Evolutionary conservation across 768 basidiomycete genomes (phyloP), one percentile per base, ranked within the genome.

Genomic region (Suillus subalutaceus): DNA sequence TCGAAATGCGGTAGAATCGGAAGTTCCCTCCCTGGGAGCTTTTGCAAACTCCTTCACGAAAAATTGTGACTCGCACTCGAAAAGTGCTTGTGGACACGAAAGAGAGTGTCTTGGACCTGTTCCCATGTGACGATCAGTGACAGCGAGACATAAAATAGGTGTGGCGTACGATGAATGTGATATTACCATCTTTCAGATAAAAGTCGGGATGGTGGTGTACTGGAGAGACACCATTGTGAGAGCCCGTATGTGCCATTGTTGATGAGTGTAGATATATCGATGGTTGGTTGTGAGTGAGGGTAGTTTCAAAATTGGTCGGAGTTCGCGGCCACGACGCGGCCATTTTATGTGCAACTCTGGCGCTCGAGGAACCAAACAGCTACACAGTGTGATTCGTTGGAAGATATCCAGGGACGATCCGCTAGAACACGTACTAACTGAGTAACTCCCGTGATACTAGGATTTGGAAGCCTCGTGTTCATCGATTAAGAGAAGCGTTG

Each of bases 51-150:
- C 73, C 0, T 69, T 13, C 0, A 69, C 41, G 38, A 83, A 83
- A 6, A 75, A 72, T 0, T 68, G 63, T 0, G 80, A 81, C 2
- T 82, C 80, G 0, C 78, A 35, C 1, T 80, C 74, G 6, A 83
- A 79, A 43, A 60, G 59, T 60, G 18, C 1, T 41, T 43, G 2
- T 60, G 59, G 0, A 60, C 59, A 1, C 59, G 41, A 20, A 60
- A 60, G 3, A 60, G 41, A 0, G 59, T 60, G 13, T 60, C 30
- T 7, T 30, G 18, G 1, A 60, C 59, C 59, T 60, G 18, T 2
- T 60, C 40, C 9, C 15, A 32, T 13, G 26, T 20, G 59, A 10
- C 18, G 26, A 30, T 60, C 59, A 60, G 41, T 1, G 9, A 18
- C 18, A 12, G 18, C 18, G 18, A 30, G 10, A 26, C 8, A 43